Percentiles rank a stretch among this genome's conserved stretches.
Evolutionary conservation across 139 green algal genomes (phyloP).

Genomic region (Chlorella sp.): DNA sequence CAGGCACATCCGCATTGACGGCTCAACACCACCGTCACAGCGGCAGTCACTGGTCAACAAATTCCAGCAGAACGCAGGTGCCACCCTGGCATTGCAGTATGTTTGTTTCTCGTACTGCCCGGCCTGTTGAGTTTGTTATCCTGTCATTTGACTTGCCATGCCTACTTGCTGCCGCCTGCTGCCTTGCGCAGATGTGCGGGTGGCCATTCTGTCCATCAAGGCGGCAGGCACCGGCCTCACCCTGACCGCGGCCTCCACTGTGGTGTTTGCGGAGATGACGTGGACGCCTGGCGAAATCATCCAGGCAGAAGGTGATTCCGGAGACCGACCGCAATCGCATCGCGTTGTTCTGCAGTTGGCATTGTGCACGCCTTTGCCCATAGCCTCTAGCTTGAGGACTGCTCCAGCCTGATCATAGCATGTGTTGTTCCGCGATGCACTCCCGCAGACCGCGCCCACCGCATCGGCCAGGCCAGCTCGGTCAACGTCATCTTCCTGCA

Average conservation of each 20-base stretch:
- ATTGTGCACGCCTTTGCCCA: too few species aligned
- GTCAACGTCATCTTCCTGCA: conserved; percentile 85
- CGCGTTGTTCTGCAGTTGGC: too few species aligned
- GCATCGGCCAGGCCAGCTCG: conserved; percentile 69
- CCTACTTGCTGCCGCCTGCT: too few species aligned
- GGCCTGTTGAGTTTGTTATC: too few species aligned
- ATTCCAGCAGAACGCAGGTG: conserved; percentile 59
- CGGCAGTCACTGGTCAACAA: conserved; percentile 56
- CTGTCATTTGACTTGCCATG: too few species aligned
- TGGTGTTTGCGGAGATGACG: conserved; percentile 90
- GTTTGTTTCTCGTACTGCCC: too few species aligned
- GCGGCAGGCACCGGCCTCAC: conserved; percentile 91
- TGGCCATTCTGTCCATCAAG: conserved; percentile 91
- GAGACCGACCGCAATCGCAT: too few species aligned
- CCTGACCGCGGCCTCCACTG: conserved; percentile 82
- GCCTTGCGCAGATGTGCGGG: conserved; percentile 49
- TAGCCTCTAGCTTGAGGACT: too few species aligned
- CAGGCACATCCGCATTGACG: conserved; percentile 91
- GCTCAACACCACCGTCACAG: conserved; percentile 66
- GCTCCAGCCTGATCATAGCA: too few species aligned
- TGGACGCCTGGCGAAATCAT: conserved; percentile 64
- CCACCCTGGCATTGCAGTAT: too few species aligned
- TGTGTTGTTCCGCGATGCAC: too few species aligned
- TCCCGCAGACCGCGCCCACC: conserved; percentile 68
- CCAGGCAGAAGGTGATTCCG: conserved; percentile 64